These are phyloP conservation scores for Ettlia oleoabundans DNA, from an alignment of 139 green algal species.

Conservation along the genomic window DNA sequence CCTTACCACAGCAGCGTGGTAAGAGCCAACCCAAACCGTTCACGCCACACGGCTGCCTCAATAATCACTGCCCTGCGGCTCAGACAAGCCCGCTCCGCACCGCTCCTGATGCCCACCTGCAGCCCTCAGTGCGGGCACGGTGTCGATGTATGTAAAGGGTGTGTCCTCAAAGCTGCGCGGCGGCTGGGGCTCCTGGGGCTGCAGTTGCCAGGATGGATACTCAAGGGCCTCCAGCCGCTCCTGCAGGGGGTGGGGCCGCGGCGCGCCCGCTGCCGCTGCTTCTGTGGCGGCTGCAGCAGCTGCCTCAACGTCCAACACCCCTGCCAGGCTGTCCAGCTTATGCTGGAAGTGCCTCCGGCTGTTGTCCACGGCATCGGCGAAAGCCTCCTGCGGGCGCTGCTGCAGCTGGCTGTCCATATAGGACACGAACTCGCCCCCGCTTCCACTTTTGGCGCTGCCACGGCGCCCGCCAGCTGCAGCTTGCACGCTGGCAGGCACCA, in stretches of 20 bases:
- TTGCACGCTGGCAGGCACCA: neutral
- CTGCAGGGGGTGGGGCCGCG: conserved; percentile 67
- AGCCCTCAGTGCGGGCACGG: conserved; percentile 21
- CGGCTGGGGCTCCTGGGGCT: conserved; percentile 20
- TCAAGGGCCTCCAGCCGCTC: conserved; percentile 54
- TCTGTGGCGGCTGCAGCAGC: neutral
- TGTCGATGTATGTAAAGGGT: conserved; percentile 44
- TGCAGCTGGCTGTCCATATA: conserved; percentile 25
- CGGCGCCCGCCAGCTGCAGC: neutral
- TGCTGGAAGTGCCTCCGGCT: conserved; percentile 58
- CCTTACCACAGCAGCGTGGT: too few species aligned
- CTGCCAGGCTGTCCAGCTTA: conserved; percentile 37
- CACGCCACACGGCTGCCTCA: too few species aligned
- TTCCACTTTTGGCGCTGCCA: neutral
- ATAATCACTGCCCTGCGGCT: too few species aligned
- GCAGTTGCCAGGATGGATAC: conserved; percentile 57
- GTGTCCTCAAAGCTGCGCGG: conserved; percentile 26
- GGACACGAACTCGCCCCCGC: conserved; percentile 19
- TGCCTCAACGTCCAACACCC: neutral
- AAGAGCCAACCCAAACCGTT: too few species aligned
- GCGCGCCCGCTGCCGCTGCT: neutral
- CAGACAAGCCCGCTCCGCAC: too few species aligned
- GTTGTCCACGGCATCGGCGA: conserved; percentile 69
- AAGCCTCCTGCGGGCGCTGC: conserved; percentile 57
- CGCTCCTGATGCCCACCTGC: neutral